Evolutionary conservation across 2,329 filamentous ascomycete species (phyloP).

Genomic region (Zymoseptoria pseudotritici): DNA sequence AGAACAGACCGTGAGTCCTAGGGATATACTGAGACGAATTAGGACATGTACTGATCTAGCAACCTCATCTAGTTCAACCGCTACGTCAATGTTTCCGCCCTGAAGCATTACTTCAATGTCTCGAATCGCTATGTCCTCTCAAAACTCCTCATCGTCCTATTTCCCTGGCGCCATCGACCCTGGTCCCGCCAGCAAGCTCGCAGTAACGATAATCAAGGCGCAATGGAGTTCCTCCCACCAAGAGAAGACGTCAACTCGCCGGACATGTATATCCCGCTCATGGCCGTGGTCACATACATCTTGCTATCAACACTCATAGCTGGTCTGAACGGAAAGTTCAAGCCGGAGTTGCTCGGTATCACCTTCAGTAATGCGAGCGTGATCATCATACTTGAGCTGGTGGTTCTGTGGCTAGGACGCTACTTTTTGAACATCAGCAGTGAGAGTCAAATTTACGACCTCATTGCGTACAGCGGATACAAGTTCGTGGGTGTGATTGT

Average conservation of each 20-base stretch:
- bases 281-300: slow-evolving; percentile 97
- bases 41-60: background rate
- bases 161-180: slow-evolving; percentile 94
- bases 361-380: slow-evolving; percentile 78
- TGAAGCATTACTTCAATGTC: slow-evolving; percentile 99
- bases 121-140: slow-evolving; percentile 93
- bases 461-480: slow-evolving; percentile 95
- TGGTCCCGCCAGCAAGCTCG: slow-evolving; percentile 84
- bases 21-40: background rate
- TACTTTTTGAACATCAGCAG: slow-evolving; percentile 92
- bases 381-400: slow-evolving; percentile 78
- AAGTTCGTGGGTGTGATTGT: slow-evolving; percentile 97
- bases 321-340: slow-evolving; percentile 82
- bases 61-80: slow-evolving; percentile 53
- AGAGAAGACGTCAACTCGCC: slow-evolving; percentile 87
- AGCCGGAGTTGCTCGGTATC: slow-evolving; percentile 85
- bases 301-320: slow-evolving; percentile 85
- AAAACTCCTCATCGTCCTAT: slow-evolving; percentile 88
- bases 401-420: slow-evolving; percentile 84
- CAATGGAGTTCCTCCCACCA: slow-evolving; percentile 74
- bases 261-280: slow-evolving; percentile 98
- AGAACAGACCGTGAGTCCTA: slow-evolving; percentile 74
- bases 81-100: slow-evolving; percentile 83
- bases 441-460: slow-evolving; percentile 83
- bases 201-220: slow-evolving; percentile 41